Evolutionary conservation across 75 land plant species (phyloP).

Genomic region (Selaginella moellendorffii): DNA sequence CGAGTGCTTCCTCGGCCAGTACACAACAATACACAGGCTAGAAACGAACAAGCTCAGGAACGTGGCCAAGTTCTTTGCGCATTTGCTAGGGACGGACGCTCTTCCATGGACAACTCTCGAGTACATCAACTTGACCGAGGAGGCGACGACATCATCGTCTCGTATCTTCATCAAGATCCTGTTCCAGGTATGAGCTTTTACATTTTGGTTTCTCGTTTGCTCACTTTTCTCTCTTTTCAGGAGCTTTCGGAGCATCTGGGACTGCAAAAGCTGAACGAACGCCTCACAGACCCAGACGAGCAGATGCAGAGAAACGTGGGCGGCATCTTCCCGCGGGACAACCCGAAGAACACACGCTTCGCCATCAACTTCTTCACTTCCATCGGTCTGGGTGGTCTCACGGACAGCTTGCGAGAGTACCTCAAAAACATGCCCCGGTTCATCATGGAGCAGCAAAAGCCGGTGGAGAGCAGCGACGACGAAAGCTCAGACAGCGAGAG

Average conservation of each 20-base stretch:
- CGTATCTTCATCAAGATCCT: slow-evolving; percentile 84
- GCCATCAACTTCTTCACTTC: slow-evolving; percentile 84
- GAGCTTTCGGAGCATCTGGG: slow-evolving; percentile 79
- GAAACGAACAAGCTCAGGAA: slow-evolving; percentile 77
- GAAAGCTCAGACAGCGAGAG: not conserved
- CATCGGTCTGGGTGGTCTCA: slow-evolving; percentile 88
- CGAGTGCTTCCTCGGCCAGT: slow-evolving; percentile 71
- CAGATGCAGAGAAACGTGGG: slow-evolving; percentile 70
- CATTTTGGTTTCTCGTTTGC: not conserved
- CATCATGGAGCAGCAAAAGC: slow-evolving; percentile 70
- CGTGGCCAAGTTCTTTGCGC: slow-evolving; percentile 94
- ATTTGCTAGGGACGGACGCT: slow-evolving; percentile 71
- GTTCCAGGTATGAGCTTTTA: slow-evolving; percentile 39
- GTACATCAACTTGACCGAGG: slow-evolving; percentile 72
- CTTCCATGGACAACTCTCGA: slow-evolving; percentile 79
- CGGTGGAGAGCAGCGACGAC: slow-evolving; percentile 29
- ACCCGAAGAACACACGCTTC: slow-evolving; percentile 66
- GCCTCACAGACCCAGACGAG: slow-evolving; percentile 63
- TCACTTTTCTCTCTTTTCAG: slow-evolving; percentile 12
- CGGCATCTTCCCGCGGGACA: slow-evolving; percentile 69
- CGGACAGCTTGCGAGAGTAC: slow-evolving; percentile 70
- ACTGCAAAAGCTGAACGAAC: slow-evolving; percentile 58
- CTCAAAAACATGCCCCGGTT: slow-evolving; percentile 81
- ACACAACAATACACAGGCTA: slow-evolving; percentile 77
- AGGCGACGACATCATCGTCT: slow-evolving; percentile 94